A percentile compares a stretch with the other conserved stretches of the same genome.
These are phyloP conservation scores for Ensete ventricosum DNA, from an alignment of 176 grass and related monocot genomes.

Conservation along the genomic window DNA sequence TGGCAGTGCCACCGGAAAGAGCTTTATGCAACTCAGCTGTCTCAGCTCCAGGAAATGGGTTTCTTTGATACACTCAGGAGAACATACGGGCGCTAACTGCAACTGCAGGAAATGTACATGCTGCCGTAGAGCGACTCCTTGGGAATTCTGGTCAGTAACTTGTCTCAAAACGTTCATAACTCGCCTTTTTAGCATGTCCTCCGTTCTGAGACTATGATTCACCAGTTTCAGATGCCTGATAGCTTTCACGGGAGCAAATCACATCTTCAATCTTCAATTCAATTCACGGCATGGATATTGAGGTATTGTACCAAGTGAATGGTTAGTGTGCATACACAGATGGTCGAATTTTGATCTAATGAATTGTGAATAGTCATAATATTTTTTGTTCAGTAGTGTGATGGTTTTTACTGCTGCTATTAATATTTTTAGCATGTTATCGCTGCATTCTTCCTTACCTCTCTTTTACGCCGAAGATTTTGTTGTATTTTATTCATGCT, in stretches of 20 bases:
- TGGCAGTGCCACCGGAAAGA: conserved; percentile 86
- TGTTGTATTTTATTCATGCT: too few species aligned
- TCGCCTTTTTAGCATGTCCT: background rate
- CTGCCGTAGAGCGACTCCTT: conserved; percentile 85
- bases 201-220: conserved; percentile 3
- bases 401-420: background rate
- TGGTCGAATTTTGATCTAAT: background rate
- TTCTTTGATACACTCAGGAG: conserved; percentile 75
- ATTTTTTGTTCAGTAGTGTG: background rate
- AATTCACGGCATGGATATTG: background rate
- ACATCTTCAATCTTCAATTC: background rate
- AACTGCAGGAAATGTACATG: conserved; percentile 83
- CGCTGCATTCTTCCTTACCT: background rate
- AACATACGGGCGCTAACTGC: conserved; percentile 77
- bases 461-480: background rate
- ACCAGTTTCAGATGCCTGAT: conserved; percentile 19
- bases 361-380: conserved; percentile 7
- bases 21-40: conserved; percentile 71
- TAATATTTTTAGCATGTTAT: background rate
- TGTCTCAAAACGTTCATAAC: background rate
- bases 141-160: conserved; percentile 69
- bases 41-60: conserved; percentile 95
- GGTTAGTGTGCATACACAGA: conserved; percentile 31
- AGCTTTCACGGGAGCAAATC: background rate
- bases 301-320: conserved; percentile 16